Evolutionary conservation across 2,329 filamentous ascomycete species (phyloP).

Genomic region (Pseudogymnoascus sp.): DNA sequence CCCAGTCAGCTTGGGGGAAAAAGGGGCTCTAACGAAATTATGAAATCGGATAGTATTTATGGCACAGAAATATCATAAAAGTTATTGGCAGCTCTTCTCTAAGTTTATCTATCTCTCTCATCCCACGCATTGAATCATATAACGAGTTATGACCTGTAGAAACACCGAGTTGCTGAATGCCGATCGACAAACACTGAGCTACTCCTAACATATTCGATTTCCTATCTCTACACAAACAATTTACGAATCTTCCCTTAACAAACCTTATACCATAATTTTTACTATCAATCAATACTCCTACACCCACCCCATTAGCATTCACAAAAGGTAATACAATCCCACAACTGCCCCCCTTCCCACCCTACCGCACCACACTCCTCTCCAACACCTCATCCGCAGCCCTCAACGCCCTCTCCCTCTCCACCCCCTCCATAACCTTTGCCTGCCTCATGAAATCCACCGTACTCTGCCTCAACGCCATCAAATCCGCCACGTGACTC

Average conservation of each 20-base stretch:
- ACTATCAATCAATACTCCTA: background rate
- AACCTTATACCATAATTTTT: background rate
- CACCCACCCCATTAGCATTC: background rate
- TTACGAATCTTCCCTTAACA: background rate
- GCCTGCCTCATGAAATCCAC: conserved; percentile 18
- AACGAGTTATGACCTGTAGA: background rate
- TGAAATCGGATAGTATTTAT: background rate
- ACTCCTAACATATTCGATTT: background rate
- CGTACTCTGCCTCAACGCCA: conserved; percentile 19
- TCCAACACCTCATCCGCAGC: conserved; percentile 9
- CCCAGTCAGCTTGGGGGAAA: background rate
- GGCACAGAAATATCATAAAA: background rate
- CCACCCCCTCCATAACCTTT: conserved; percentile 16
- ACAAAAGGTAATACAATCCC: background rate
- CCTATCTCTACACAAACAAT: background rate
- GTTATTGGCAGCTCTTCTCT: background rate
- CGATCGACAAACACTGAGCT: background rate
- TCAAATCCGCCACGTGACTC: conserved; percentile 2
- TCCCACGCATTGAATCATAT: background rate
- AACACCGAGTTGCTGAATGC: too few relatives aligned
- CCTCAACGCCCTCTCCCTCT: conserved; percentile 17
- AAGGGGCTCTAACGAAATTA: background rate
- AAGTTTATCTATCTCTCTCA: background rate
- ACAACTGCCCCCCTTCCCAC: too few relatives aligned
- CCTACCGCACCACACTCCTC: background rate